Evolutionary conservation across 495 filamentous ascomycete species (phyloP), one percentile per base, ranked within the genome.

Genomic region (Immersiella caudata): DNA sequence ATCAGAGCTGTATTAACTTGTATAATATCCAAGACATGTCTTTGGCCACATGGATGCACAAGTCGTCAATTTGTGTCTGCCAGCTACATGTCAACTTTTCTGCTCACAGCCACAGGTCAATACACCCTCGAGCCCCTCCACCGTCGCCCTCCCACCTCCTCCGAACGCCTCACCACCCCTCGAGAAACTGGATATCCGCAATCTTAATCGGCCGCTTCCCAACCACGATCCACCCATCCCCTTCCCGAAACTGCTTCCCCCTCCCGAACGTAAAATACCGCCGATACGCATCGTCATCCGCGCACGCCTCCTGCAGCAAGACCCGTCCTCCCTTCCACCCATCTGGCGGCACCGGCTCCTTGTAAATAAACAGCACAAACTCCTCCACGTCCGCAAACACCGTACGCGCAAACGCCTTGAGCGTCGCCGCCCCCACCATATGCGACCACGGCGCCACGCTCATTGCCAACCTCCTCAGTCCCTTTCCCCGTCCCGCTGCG

Each of bases 391-490:
- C 70, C 24, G 62, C 61, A 65, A 76, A 74, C 18, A 70, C 60
- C 22, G 69, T 73, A 11, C 63, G 50, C 24, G 72, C 65, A 70
- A 74, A 74, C 20, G 69, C 69, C 40, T 66, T 68, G 24, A 76
- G 68, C 33, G 72, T 73, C 5, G 64, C 66, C 25, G 70, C 73
- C 11, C 69, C 70, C 0, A 66, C 70, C 63, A 63, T 61, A 69
- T 87, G 89, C 67, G 84, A 80, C 35, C 87, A 86, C n/a, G 87
- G 85, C 67, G 87, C 89, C 22, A 87, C 75, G 64, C 88, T 85
- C 71, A 81, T 84, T 2, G 79, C 79, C 63, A 86, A 82, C 75
- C 85, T 89, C 66, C 88, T 87, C 40, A 89, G 75, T 33, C 89
- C 85, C 70, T 86, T 66, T 0, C 33, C 61, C 8, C n/a, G 6